Base-by-base conservation (phyloP, 2,329 filamentous ascomycete species). In the Neonectria magnoliae region DNA sequence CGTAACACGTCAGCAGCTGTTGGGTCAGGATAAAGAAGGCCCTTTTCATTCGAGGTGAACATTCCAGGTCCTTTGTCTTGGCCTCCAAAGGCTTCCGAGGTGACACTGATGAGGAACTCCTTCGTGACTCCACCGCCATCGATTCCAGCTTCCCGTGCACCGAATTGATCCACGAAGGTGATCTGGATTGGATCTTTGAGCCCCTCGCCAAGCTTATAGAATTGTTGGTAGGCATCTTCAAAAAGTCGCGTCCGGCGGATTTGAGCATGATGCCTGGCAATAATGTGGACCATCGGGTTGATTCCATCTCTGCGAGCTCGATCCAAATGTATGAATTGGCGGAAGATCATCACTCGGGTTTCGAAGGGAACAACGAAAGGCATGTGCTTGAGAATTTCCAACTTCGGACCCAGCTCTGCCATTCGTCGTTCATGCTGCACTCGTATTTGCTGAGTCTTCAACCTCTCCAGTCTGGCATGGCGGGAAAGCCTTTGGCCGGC, bases 81-180 rank as follows among this genome's bases (percentile, higher is more conserved):
- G 20, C 83, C 81, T 3, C 86, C 87, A 75, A 98, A 97, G 0
- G 94, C 94, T 77, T 98, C 92, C 20, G 87, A 90, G 1, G 93
- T 97, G 53, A 97, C 88, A 66, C 92, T 96, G 1, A 91, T 97
- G 13, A 99, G 84, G 67, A 99, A 99, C 74, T 99, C 96, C 73
- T 99, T 99, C 2, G 95, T 98, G 9, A 99, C 96, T 67, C 96
- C 96, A 9, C 96, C 96, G 0, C 96, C 96, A 75, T 99, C 96
- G 60, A 99, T 98, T 10, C 96, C 96, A 13, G 95, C 95, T 80
- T 99, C 96, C 8, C 88, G 85, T 1, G 91, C 88, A 65, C 92
- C 92, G 71, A 97, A 99, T 64, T 94, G 88, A 76, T 99, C 96
- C 47, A 98, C 90, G 77, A 99, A 99, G 0, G 93, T 96, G 73